These are phyloP conservation scores for Cronartium quercuum DNA, from an alignment of 1,284 basidiomycete genomes.

Conservation along the genomic window DNA sequence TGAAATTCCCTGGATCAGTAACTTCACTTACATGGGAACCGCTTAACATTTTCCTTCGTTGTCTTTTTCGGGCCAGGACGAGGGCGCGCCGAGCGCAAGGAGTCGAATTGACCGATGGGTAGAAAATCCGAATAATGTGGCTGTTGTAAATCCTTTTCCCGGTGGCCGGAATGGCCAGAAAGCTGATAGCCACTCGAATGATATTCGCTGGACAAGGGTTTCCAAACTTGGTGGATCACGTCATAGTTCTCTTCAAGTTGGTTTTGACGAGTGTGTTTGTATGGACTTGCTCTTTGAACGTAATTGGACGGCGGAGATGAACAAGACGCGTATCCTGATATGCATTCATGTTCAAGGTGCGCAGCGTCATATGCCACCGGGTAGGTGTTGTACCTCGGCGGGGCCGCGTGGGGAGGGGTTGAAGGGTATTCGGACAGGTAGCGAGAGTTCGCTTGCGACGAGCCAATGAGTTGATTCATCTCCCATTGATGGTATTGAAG, in stretches of 20 bases:
- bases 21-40: slow-evolving; percentile 31
- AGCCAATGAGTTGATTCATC: neutral
- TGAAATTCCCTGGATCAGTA: neutral
- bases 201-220: neutral
- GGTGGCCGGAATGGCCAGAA: neutral
- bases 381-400: neutral
- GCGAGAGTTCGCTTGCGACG: neutral
- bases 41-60: slow-evolving; percentile 30
- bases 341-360: neutral
- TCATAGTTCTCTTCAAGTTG: slow-evolving; percentile 5
- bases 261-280: neutral
- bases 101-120: neutral
- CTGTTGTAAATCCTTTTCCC: neutral
- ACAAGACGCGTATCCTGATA: slow-evolving; percentile 5
- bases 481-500: slow-evolving; percentile 1
- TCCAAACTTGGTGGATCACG: slow-evolving; percentile 28
- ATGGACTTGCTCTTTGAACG: neutral
- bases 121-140: neutral
- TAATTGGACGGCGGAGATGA: slow-evolving; percentile 12
- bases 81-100: neutral
- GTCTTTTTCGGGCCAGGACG: neutral
- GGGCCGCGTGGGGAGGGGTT: neutral
- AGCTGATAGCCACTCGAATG: neutral
- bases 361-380: neutral
- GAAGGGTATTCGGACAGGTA: neutral